Percentiles rank a stretch among this genome's conserved stretches.
Conservation (phyloP, 2,329 filamentous ascomycete genomes). For the Monosporascus sp. region DNA sequence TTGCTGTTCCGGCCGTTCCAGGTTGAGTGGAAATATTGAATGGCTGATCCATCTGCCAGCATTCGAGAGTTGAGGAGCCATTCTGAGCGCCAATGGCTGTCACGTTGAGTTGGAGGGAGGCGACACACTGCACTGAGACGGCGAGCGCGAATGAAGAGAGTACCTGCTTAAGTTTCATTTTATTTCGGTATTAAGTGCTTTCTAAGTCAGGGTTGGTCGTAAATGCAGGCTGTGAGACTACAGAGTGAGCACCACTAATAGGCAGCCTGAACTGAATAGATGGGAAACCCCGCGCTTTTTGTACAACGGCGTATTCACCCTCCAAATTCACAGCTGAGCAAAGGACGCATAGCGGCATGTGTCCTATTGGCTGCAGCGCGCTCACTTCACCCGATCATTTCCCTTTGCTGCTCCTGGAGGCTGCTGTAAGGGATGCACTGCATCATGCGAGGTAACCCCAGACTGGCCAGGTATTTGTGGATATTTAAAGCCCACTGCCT, state of each 20-base stretch:
- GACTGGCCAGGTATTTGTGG: no score
- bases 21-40: conserved; percentile 19
- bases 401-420: no score
- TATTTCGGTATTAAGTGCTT: neutral
- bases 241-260: no score
- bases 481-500: no score
- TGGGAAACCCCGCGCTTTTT: neutral
- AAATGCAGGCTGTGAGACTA: no score
- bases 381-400: no score
- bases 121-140: neutral
- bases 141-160: neutral
- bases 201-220: no score
- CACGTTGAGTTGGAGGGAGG: neutral
- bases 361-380: no score
- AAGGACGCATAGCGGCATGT: no score
- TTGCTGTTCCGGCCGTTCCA: conserved; percentile 26
- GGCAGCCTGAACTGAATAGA: neutral
- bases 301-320: neutral
- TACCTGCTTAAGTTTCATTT: neutral
- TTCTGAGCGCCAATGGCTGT: neutral
- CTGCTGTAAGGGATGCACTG: no score
- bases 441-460: no score
- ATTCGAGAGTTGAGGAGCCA: neutral
- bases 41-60: neutral
- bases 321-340: no score